Evolutionary conservation across 1,139 yeast genomes (phyloP).

Genomic region (Pichia kudriavzevii): DNA sequence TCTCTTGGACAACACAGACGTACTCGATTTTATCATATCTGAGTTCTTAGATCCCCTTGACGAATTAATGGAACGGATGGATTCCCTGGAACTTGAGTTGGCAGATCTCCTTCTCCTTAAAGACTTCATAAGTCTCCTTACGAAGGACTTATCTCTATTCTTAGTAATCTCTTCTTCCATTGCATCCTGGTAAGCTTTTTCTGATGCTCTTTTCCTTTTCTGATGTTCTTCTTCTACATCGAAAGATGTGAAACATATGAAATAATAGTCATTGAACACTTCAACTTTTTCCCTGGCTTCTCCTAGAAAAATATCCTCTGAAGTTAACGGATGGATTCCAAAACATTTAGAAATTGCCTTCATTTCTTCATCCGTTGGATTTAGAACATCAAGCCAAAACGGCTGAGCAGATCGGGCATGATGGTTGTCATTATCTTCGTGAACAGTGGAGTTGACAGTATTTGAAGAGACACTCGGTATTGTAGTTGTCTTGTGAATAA

Average conservation of each 20-base stretch:
- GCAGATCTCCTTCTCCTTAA: conserved; percentile 6
- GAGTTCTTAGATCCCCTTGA: conserved; percentile 12
- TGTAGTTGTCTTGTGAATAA: conserved; percentile 3
- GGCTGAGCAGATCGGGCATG: conserved; percentile 32
- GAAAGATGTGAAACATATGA: conserved; percentile 89
- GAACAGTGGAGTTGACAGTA: conserved; percentile 3
- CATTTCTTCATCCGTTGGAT: conserved; percentile 97
- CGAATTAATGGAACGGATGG: conserved; percentile 4
- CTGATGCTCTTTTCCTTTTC: conserved; percentile 29
- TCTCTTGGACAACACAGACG: conserved; percentile 17
- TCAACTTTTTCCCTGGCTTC: conserved; percentile 96
- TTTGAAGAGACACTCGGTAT: conserved; percentile 1
- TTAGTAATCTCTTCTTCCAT: conserved; percentile 23
- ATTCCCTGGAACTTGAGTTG: conserved; percentile 2
- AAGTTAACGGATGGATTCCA: conserved; percentile 91
- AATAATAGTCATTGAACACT: conserved; percentile 78
- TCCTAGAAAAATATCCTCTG: conserved; percentile 90
- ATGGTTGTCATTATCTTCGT: conserved; percentile 4
- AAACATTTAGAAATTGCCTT: conserved; percentile 83
- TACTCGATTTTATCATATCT: conserved; percentile 4
- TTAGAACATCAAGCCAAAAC: conserved; percentile 86
- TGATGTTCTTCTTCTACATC: conserved; percentile 73
- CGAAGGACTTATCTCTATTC: conserved; percentile 12
- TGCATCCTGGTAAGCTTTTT: conserved; percentile 26
- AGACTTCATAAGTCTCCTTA: conserved; percentile 7